Base-by-base conservation (phyloP, 1,139 yeast genomes). In the Candida anutae region DNA sequence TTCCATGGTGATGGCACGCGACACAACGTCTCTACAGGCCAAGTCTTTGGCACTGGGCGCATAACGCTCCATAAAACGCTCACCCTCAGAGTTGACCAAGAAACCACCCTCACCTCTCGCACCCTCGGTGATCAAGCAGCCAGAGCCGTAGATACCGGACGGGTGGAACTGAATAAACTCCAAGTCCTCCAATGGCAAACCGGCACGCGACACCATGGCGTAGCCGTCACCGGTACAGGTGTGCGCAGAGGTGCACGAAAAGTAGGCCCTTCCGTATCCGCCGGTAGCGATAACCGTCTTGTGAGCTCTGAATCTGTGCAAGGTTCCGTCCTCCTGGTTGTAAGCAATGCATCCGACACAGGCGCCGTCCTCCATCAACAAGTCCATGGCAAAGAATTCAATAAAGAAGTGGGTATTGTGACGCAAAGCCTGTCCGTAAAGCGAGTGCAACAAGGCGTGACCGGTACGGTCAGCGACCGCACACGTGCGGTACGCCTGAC, bases 81-180 rank as follows among this genome's bases (percentile, higher is more conserved):
- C 98, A 72, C 98, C 98, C 64, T 90, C 95, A 46, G 88, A 77
- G 73, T 90, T 90, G 42, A 90, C 73, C 55, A 90, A 69, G 75
- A 76, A 88, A 42, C 98, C 98, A 75, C 98, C 98, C 70, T 90
- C 98, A 74, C 98, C 98, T 71, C 98, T 83, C 43, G 96, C 94
- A 65, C 98, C 98, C 65, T 90, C 98, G 37, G 98, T 90, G 56
- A 90, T 90, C 67, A 90, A 69, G 70, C 97, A 90, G 40, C 98
- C 98, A 27, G 97, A 87, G 36, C 98, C 98, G 61, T 90, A 90
- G 58, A 90, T 90, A 74, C 98, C 98, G 22, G 97, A 87, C 38
- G 98, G 98, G 63, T 90, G 98, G 88, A 90, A 90, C 67, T 90
- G 98, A 38, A 90, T 90, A 53, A 90, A 90, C 66, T 90, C 98